Conservation (phyloP, 2,329 filamentous ascomycete species). For the Seiridium cupressi region DNA sequence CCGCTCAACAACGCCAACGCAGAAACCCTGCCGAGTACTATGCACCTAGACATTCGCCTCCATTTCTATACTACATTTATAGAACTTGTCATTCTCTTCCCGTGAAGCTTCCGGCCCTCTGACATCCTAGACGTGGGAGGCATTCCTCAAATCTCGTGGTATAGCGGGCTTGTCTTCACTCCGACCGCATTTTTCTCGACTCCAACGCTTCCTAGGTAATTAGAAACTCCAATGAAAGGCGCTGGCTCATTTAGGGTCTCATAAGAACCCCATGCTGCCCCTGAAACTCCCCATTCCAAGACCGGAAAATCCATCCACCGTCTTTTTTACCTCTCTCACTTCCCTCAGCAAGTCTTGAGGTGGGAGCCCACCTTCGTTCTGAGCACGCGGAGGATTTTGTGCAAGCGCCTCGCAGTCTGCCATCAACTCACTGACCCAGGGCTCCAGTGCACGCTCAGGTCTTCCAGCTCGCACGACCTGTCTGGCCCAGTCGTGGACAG, state of each 20-base stretch:
- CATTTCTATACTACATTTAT: slow-evolving; percentile 3
- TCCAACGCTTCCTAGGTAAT: background rate
- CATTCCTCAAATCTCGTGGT: background rate
- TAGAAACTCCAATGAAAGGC: too few relatives aligned
- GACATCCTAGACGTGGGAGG: too few relatives aligned
- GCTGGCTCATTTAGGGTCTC: background rate
- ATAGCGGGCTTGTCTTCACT: background rate
- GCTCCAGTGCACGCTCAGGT: slow-evolving; percentile 24
- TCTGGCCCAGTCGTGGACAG: slow-evolving; percentile 43
- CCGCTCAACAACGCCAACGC: background rate
- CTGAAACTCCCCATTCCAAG: slow-evolving; percentile 24
- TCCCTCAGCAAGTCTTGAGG: slow-evolving; percentile 40
- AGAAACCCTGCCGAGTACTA: background rate
- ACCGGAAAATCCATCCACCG: slow-evolving; percentile 43
- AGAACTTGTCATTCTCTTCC: background rate
- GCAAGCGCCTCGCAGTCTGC: slow-evolving; percentile 47
- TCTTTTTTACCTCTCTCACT: slow-evolving; percentile 40
- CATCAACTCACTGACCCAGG: slow-evolving; percentile 37
- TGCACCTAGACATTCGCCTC: background rate
- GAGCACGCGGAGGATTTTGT: slow-evolving; percentile 29
- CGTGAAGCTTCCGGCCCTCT: too few relatives aligned
- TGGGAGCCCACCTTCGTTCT: slow-evolving; percentile 45
- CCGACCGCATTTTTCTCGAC: background rate
- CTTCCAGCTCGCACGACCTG: slow-evolving; percentile 33
- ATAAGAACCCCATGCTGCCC: slow-evolving; percentile 41